A percentile compares a stretch with the other conserved stretches of the same genome.
These are phyloP conservation scores for Pseudoturritis turrita DNA, from an alignment of 345 rosid genomes.

Conservation along the genomic window DNA sequence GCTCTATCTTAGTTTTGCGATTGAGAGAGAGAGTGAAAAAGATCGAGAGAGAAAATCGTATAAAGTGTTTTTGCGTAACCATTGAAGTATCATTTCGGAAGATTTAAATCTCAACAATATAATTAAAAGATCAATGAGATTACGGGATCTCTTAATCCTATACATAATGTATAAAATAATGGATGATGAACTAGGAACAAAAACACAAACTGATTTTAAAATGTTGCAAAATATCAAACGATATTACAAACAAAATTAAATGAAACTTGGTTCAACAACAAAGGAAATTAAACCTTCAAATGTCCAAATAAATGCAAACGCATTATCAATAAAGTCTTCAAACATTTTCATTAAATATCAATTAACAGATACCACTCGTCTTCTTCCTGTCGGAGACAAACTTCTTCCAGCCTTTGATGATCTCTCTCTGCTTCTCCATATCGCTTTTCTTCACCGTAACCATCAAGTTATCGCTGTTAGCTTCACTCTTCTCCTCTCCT, in stretches of 20 bases:
- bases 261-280: conserved; percentile 4
- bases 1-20: too few relatives aligned
- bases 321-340: conserved; percentile 14
- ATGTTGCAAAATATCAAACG: conserved; percentile 1
- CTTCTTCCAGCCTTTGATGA: conserved; percentile 51
- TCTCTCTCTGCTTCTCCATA: conserved; percentile 48
- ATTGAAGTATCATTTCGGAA: too few relatives aligned
- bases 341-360: background rate
- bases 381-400: conserved; percentile 43
- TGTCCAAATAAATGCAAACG: conserved; percentile 13
- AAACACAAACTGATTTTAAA: background rate
- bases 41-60: too few relatives aligned
- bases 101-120: too few relatives aligned
- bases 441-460: conserved; percentile 47
- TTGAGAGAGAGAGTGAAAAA: too few relatives aligned
- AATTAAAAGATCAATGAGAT: background rate
- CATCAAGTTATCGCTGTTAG: conserved; percentile 19
- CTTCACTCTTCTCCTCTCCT: conserved; percentile 25
- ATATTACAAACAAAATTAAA: conserved; percentile 1
- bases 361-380: conserved; percentile 35
- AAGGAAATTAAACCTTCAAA: background rate
- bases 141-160: background rate
- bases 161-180: too few relatives aligned
- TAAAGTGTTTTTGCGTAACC: too few relatives aligned
- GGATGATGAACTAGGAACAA: background rate